Percentiles rank a stretch among this genome's conserved stretches.
Evolutionary conservation across 345 rosid species (phyloP).

Genomic region (Syzygium grande): DNA sequence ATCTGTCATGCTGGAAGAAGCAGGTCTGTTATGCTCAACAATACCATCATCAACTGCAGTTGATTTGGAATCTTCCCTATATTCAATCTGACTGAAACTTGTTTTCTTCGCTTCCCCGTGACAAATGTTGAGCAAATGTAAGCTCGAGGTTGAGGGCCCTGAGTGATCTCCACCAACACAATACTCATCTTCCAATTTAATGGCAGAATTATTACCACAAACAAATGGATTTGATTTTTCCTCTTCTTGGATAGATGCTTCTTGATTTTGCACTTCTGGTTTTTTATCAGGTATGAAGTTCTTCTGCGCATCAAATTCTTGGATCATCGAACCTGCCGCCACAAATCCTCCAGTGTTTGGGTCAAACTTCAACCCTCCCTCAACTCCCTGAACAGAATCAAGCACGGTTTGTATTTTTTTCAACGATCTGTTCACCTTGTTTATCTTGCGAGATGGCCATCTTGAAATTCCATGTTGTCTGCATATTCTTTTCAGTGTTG

Average conservation of each 20-base stretch:
- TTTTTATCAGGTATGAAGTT: conserved; percentile 13
- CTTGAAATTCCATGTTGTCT: conserved; percentile 88
- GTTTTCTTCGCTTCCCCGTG: not conserved
- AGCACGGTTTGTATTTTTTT: conserved; percentile 75
- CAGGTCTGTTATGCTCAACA: conserved; percentile 32
- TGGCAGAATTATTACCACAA: conserved; percentile 16
- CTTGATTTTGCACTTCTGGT: conserved; percentile 10
- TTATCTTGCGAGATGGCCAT: conserved; percentile 95
- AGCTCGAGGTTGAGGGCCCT: not conserved
- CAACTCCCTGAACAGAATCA: conserved; percentile 84
- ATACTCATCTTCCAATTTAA: conserved; percentile 48
- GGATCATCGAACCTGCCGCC: conserved; percentile 37
- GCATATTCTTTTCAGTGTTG: conserved; percentile 91
- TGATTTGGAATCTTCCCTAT: not conserved
- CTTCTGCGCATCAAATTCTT: conserved; percentile 34
- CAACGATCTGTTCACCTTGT: conserved; percentile 78
- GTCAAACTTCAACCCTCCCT: conserved; percentile 73
- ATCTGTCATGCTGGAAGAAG: conserved; percentile 52
- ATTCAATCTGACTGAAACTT: not conserved
- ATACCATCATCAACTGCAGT: conserved; percentile 28
- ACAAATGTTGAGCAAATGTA: not conserved
- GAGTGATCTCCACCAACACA: conserved; percentile 8
- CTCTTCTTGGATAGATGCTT: conserved; percentile 4
- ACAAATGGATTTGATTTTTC: conserved; percentile 3
- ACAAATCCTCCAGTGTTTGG: conserved; percentile 59